phyloP scores from a whole-genome alignment of 2,329 filamentous ascomycete species.

The Colletotrichum chrysophilum region DNA sequence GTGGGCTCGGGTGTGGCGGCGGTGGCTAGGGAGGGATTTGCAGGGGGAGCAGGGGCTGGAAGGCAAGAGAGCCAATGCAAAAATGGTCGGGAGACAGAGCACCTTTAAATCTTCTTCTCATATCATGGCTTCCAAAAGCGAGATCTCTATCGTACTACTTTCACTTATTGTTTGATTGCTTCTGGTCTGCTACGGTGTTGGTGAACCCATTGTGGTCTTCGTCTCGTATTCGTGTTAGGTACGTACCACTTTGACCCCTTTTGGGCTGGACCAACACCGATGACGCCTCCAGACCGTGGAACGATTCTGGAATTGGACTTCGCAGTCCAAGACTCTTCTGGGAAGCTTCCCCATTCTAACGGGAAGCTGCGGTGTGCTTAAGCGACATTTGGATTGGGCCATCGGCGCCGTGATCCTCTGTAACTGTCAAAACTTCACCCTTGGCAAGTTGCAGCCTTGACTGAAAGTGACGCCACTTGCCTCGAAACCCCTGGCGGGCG shows the following conservation, averaged over 20 bases:
- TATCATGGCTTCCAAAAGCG: neutral
- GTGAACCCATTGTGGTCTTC: neutral
- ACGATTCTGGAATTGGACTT: neutral
- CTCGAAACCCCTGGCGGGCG: neutral
- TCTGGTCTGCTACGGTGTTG: neutral
- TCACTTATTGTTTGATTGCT: neutral
- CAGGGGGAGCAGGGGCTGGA: neutral
- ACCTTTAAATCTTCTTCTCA: neutral
- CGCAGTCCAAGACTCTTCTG: neutral
- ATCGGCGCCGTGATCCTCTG: neutral
- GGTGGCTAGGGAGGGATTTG: neutral
- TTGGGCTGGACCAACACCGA: neutral
- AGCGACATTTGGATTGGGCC: neutral
- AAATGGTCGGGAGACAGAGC: neutral
- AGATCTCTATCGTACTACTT: neutral
- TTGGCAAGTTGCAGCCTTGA: neutral
- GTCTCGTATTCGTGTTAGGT: neutral
- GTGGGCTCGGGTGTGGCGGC: neutral
- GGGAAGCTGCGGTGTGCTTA: neutral
- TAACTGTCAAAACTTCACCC: neutral
- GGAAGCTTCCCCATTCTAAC: neutral
- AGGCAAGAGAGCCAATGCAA: neutral
- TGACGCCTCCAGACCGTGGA: neutral
- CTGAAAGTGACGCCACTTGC: neutral
- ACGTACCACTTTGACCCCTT: neutral